Evolutionary conservation across 208 protist genomes (phyloP).

Genomic region (Trypanosoma brucei): DNA sequence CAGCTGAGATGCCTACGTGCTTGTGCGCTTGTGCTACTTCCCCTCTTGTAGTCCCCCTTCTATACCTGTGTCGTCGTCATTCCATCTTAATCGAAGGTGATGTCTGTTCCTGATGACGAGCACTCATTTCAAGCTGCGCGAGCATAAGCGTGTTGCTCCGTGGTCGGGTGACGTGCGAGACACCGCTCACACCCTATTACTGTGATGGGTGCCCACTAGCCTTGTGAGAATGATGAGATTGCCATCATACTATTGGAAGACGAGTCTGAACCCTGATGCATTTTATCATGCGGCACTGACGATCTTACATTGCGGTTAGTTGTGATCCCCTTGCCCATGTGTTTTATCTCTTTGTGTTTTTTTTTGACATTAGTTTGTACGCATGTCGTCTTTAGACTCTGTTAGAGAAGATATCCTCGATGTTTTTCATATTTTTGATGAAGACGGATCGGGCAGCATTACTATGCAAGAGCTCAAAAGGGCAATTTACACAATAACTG

Average conservation of each 20-base stretch:
- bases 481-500: conserved; percentile 80
- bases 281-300: conserved; percentile 16
- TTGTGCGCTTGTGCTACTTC: no score
- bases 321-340: conserved; percentile 8
- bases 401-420: conserved; percentile 75
- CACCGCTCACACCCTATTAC: background rate
- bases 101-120: background rate
- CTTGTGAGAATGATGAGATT: conserved; percentile 11
- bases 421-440: conserved; percentile 81
- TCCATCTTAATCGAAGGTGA: no score
- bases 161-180: conserved; percentile 29
- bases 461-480: conserved; percentile 49
- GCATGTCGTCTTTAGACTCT: conserved; percentile 32
- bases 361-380: conserved; percentile 4
- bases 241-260: conserved; percentile 27
- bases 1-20: conserved; percentile 9
- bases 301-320: background rate
- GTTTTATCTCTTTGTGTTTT: conserved; percentile 14
- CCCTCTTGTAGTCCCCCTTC: background rate
- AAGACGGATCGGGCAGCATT: conserved; percentile 70
- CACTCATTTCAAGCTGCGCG: conserved; percentile 28
- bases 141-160: conserved; percentile 17
- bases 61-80: background rate
- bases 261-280: conserved; percentile 32
- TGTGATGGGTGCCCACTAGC: background rate